These are phyloP conservation scores for Saccharomyces cerevisiae DNA, from an alignment of 805 yeast genomes.

Conservation along the genomic window DNA sequence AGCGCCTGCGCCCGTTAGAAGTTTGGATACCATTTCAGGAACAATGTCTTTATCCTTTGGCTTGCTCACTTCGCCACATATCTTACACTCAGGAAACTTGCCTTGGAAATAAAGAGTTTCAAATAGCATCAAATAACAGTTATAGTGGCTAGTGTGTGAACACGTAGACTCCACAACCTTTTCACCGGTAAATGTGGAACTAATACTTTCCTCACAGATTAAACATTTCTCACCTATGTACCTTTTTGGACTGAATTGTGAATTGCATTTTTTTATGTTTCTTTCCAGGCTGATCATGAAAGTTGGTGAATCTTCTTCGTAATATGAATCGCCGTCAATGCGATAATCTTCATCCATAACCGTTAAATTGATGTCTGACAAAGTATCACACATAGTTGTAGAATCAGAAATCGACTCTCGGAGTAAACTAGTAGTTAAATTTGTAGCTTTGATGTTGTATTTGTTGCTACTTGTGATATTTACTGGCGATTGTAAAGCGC, in stretches of 20 bases:
- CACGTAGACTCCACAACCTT: constrained; percentile 35
- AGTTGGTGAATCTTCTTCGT: constrained; percentile 23
- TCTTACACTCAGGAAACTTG: constrained; percentile 22
- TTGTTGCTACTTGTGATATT: background rate
- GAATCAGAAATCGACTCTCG: background rate
- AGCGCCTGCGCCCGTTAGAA: constrained; percentile 6
- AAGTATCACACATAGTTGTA: background rate
- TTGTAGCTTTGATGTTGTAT: background rate
- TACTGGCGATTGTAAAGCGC: constrained; percentile 7
- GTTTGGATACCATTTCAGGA: constrained; percentile 20
- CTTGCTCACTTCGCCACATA: constrained; percentile 19
- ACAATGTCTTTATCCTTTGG: constrained; percentile 26
- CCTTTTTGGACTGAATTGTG: constrained; percentile 18
- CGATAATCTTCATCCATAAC: constrained; percentile 3
- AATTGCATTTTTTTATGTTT: constrained; percentile 7
- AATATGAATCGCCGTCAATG: constrained; percentile 11
- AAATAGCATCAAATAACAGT: constrained; percentile 34
- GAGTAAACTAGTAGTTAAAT: constrained; percentile 4
- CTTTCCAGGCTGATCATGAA: constrained; percentile 8
- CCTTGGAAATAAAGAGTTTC: constrained; percentile 10
- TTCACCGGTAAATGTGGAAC: constrained; percentile 36
- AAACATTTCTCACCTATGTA: constrained; percentile 31
- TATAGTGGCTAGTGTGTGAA: constrained; percentile 38
- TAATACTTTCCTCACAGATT: constrained; percentile 38
- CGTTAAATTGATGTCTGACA: background rate